Evolutionary conservation across 2,329 filamentous ascomycete genomes (phyloP), one percentile per base, ranked within the genome.

Genomic region (Alternaria panax): DNA sequence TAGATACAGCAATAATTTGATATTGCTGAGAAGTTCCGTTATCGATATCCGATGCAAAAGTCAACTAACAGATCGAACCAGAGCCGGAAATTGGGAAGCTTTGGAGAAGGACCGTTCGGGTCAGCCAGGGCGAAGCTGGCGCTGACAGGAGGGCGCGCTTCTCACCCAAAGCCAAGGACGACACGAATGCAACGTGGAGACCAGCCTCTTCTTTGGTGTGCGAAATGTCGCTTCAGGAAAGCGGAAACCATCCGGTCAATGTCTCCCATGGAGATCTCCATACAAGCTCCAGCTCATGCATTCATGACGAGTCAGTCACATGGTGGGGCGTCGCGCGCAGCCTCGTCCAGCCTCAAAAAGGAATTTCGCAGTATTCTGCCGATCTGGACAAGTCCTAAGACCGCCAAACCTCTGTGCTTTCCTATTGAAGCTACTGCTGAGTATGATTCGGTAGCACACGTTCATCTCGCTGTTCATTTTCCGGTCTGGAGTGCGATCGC

Each of bases 41-140:
- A 38, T 34, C 48, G 51, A 30, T 43, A 38, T 59, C 18, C 43
- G 7, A 32, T 42, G 42, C n/a, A 28, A 30, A 51, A 24, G 36
- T 45, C 22, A 5, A 20, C 43, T 36, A 18, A 24, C 25, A 24
- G 36, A 34, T 48, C 28, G 18, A 32, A 30, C 22, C 14, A 36
- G 28, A 11, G n/a, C 43, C 34, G 24, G 12, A 20, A 28, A 28
- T 25, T 18, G 51, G 16, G 27, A 34, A 45, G 38, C 43, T 48
- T 43, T 16, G 32, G 18, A 40, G 53, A 50, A 59, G 56, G 52
- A 47, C 57, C 52, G 46, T 25, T 25, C 47, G 32, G 52, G 43
- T 54, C 50, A 30, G 34, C 52, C 38, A 18, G 40, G 36, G 30
- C 18, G 24, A 32, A 48, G 9, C 40, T 30, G 38, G 32, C 47